Percentiles rank a stretch among this genome's conserved stretches.
phyloP scores from a whole-genome alignment of 352 stramenopile genomes.

The Phytopythium chamaehyphon region DNA sequence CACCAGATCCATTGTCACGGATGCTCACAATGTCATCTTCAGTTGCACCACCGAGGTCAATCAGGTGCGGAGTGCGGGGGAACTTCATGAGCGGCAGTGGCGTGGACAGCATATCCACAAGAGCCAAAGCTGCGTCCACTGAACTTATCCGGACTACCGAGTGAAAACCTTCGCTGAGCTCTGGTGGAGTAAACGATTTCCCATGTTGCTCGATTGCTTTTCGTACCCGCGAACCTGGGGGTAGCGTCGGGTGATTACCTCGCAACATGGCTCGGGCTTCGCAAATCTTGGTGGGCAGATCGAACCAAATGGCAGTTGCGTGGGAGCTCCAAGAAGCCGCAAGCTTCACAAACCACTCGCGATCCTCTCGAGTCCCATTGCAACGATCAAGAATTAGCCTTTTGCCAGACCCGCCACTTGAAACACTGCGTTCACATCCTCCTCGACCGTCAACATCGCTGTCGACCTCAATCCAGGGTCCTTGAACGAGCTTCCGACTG shows the following conservation, averaged over 20 bases:
- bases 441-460: conserved; percentile 45
- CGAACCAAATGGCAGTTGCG: conserved; percentile 59
- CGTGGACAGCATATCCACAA: conserved; percentile 29
- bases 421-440: conserved; percentile 19
- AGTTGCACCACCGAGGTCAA: conserved; percentile 51
- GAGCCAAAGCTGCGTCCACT: conserved; percentile 27
- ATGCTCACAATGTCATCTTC: conserved; percentile 43
- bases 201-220: conserved; percentile 40
- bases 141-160: conserved; percentile 50
- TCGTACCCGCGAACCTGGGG: conserved; percentile 34
- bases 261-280: conserved; percentile 43
- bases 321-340: conserved; percentile 46
- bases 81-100: conserved; percentile 54
- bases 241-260: conserved; percentile 33
- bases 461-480: conserved; percentile 41
- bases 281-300: conserved; percentile 36
- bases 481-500: not conserved
- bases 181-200: conserved; percentile 30
- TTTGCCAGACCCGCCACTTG: conserved; percentile 25
- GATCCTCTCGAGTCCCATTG: conserved; percentile 44
- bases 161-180: conserved; percentile 44
- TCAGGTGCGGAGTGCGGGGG: conserved; percentile 52
- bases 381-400: conserved; percentile 47
- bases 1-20: not conserved
- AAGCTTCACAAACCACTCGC: conserved; percentile 35